Conservation (phyloP, 495 filamentous ascomycete species). For the Rhizodiscina lignyota region DNA sequence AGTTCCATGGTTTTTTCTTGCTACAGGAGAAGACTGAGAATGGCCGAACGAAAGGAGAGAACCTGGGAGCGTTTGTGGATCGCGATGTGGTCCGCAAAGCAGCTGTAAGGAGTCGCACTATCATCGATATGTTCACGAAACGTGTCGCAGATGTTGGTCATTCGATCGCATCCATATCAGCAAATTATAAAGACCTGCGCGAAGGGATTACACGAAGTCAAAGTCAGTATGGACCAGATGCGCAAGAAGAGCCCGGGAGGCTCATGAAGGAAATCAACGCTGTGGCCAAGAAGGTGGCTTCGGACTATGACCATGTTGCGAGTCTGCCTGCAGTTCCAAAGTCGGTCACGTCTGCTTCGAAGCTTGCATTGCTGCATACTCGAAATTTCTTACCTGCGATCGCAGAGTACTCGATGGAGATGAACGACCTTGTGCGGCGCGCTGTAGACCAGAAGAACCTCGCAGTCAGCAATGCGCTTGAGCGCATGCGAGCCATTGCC, state of each 20-base stretch:
- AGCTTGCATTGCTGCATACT: conserved; percentile 73
- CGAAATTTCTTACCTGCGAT: conserved; percentile 76
- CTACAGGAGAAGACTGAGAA: conserved; percentile 6
- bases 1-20: conserved; percentile 34
- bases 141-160: conserved; percentile 34
- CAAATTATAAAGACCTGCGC: conserved; percentile 34
- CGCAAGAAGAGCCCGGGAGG: conserved; percentile 30
- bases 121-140: conserved; percentile 34
- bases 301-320: conserved; percentile 69
- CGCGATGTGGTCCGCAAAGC: conserved; percentile 46
- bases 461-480: conserved; percentile 36
- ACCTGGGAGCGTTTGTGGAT: conserved; percentile 57
- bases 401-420: conserved; percentile 48
- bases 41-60: conserved; percentile 18
- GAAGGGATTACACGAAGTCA: conserved; percentile 20
- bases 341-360: conserved; percentile 63
- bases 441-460: conserved; percentile 46
- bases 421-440: conserved; percentile 54
- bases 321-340: conserved; percentile 50
- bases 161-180: conserved; percentile 32
- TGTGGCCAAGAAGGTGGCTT: conserved; percentile 66
- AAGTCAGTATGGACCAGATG: too few relatives aligned
- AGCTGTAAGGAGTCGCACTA: conserved; percentile 28
- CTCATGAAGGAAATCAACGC: conserved; percentile 75
- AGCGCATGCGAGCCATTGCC: conserved; percentile 67